A percentile compares a stretch with the other conserved stretches of the same genome.
phyloP scores from a whole-genome alignment of 345 rosid genomes.

The Dovyalis caffra region DNA sequence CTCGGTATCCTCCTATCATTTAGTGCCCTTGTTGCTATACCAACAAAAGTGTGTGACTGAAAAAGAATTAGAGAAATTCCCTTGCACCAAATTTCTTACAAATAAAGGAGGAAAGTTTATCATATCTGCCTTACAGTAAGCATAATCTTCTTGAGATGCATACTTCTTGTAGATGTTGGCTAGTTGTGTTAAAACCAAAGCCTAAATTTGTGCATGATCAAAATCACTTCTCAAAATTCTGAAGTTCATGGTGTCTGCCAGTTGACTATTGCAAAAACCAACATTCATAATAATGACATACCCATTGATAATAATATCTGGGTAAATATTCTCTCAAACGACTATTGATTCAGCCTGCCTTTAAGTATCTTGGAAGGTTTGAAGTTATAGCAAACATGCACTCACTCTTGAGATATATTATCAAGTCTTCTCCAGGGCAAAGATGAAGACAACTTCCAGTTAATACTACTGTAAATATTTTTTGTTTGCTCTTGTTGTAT shows the following conservation, averaged over 20 bases:
- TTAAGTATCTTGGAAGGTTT: neutral
- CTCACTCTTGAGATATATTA: neutral
- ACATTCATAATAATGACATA: neutral
- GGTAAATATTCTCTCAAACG: neutral
- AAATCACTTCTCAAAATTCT: neutral
- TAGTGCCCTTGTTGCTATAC: neutral
- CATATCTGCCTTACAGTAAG: neutral
- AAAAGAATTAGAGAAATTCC: neutral
- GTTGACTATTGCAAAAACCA: no score
- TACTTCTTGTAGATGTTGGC: neutral
- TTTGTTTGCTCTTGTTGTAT: neutral
- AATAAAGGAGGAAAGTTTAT: neutral
- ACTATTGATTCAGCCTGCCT: neutral
- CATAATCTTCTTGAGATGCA: neutral
- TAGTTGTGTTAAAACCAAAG: neutral
- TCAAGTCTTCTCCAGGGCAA: neutral
- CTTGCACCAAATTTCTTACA: neutral
- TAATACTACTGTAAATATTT: neutral
- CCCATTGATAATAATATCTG: neutral
- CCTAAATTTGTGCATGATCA: neutral
- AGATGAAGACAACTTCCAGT: neutral
- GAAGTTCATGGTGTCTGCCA: no score
- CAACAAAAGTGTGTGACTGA: neutral
- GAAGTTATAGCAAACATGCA: neutral
- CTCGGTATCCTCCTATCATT: conserved; percentile 44